Percentiles rank a stretch among this genome's conserved stretches.
Evolutionary conservation across 2,329 filamentous ascomycete species (phyloP).

Genomic region (Apiospora kogelbergensis): DNA sequence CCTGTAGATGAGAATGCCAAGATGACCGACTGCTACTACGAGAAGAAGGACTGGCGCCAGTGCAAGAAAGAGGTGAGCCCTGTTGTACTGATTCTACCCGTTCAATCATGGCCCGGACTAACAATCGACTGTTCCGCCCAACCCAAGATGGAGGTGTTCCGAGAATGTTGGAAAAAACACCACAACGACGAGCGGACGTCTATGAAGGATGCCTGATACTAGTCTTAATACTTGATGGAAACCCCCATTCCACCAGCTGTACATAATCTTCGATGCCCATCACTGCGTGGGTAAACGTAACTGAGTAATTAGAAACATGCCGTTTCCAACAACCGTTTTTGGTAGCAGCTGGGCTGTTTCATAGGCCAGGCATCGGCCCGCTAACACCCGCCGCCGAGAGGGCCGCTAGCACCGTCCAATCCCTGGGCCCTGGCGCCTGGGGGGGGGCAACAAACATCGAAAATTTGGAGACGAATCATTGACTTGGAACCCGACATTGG

Average conservation of each 20-base stretch:
- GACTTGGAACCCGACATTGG: not conserved
- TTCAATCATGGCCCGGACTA: not conserved
- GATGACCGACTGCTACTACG: constrained; percentile 93
- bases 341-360: not conserved
- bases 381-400: not conserved
- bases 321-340: not conserved
- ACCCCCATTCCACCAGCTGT: not conserved
- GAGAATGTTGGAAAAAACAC: constrained; percentile 86
- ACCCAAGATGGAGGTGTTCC: constrained; percentile 81
- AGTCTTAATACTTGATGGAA: not conserved
- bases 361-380: not conserved
- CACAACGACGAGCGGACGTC: constrained; percentile 83
- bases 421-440: not conserved
- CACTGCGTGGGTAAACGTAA: not conserved
- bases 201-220: constrained; percentile 62
- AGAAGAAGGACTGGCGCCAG: constrained; percentile 91
- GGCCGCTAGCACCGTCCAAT: not conserved
- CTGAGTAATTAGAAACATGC: not conserved
- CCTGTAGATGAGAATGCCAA: constrained; percentile 76
- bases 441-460: not conserved
- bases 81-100: not conserved
- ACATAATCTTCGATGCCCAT: not conserved
- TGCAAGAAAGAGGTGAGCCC: constrained; percentile 82
- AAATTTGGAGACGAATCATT: not conserved
- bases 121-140: constrained; percentile 14